Evolutionary conservation across 2,329 filamentous ascomycete species (phyloP), one percentile per base, ranked within the genome.

Genomic region (Colletotrichum tropicicola): DNA sequence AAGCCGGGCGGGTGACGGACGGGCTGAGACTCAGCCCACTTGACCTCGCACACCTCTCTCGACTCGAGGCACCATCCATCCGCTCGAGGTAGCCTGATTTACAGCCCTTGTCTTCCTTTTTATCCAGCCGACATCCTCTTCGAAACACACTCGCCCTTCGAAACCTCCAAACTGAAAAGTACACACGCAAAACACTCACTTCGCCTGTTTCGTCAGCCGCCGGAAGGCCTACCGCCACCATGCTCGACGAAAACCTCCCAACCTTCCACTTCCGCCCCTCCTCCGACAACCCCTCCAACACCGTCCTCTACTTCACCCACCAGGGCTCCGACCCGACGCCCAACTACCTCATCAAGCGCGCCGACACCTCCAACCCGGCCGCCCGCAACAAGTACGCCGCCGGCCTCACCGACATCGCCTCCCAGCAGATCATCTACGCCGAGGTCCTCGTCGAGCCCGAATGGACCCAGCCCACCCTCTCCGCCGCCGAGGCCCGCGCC

Each of bases 201-300:
- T 19, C 32, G 32, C 15, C 35, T 25, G 27, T 30, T 43, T 51
- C 45, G 30, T 12, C 27, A 56, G 41, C 58, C 32, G 7, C 37
- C 53, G 39, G 7, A 12, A 23, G 30, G 9, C 6, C 35, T 23
- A 48, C 57, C 56, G 44, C 62, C 71, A 76, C 68, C 62, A 97
- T 97, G 94, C 87, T 97, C 72, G 94, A 97, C 89, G 93, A 97
- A 77, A 97, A 94, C 78, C 88, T 98, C n/a, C 94, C 94, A 59
- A 93, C 85, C 45, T 90, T 88, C 73, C 84, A 80, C 70, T 85
- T 85, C 74, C 83, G 81, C 68, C 78, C 80, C 19, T 82, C 82
- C 32, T 78, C 84, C 61, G 83, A 87, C 59, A 84, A 85, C 71
- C 81, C 85, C 6, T 80, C 83, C 65, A 80, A 85, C 74, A 91